phyloP scores from a whole-genome alignment of 2,329 filamentous ascomycete species.

The Hypoxylon rubiginosum region DNA sequence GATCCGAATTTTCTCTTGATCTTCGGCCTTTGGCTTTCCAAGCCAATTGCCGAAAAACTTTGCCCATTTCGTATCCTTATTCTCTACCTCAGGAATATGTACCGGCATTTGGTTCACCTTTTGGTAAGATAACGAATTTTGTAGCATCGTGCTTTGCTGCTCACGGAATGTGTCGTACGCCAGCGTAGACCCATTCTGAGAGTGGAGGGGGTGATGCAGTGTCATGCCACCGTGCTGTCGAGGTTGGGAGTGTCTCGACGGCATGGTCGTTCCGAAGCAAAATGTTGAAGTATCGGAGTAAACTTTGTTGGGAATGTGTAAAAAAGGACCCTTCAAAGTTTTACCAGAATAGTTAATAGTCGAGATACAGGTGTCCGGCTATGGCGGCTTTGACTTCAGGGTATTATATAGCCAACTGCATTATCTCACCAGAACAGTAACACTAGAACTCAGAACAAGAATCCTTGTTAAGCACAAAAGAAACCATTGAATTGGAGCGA shows the following conservation, averaged over 20 bases:
- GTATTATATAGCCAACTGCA: not conserved
- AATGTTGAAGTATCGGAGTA: not conserved
- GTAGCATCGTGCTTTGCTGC: not conserved
- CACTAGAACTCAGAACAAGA: not conserved
- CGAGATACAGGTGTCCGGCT: not conserved
- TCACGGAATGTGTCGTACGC: conserved; percentile 30
- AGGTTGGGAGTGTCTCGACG: conserved; percentile 22
- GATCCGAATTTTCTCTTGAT: conserved; percentile 19
- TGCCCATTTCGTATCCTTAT: conserved; percentile 6
- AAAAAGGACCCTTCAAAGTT: not conserved
- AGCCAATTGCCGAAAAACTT: conserved; percentile 24
- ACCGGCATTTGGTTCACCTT: conserved; percentile 13
- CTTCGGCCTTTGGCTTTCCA: conserved; percentile 15
- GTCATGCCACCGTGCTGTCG: not conserved
- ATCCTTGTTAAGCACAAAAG: not conserved
- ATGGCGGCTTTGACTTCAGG: not conserved
- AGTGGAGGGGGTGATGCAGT: not conserved
- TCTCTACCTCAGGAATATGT: conserved; percentile 13
- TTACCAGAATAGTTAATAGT: not conserved
- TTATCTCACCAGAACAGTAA: not conserved
- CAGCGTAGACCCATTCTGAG: conserved; percentile 35
- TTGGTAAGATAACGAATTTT: conserved; percentile 7
- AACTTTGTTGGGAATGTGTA: not conserved
- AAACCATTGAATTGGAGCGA: not conserved
- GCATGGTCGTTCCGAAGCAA: conserved; percentile 13